A percentile compares a stretch with the other conserved stretches of the same genome.
Conservation (phyloP, 768 basidiomycete species). For the Suillus occidentalis region DNA sequence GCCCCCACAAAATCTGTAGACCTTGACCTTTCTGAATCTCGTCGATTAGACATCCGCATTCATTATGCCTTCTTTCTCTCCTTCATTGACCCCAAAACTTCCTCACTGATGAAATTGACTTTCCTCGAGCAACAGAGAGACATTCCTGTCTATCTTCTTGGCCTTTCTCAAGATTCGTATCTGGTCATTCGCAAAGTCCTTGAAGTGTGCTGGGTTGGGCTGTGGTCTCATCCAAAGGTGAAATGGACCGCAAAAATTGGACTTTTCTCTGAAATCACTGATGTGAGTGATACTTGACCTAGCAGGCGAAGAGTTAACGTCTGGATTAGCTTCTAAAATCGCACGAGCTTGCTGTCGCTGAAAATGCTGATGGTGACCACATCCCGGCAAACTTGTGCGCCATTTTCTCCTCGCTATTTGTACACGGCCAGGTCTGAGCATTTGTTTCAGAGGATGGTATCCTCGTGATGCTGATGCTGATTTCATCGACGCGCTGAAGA, state of each 20-base stretch:
- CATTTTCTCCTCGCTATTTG: slow-evolving; percentile 87
- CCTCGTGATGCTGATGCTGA: slow-evolving; percentile 57
- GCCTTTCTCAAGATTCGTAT: slow-evolving; percentile 66
- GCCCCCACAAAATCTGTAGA: slow-evolving; percentile 10
- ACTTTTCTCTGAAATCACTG: slow-evolving; percentile 65
- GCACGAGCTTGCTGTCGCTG: slow-evolving; percentile 59
- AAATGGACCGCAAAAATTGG: slow-evolving; percentile 70
- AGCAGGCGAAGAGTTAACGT: background rate
- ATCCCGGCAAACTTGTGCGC: slow-evolving; percentile 77
- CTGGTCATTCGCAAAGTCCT: slow-evolving; percentile 60
- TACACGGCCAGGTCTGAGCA: slow-evolving; percentile 75
- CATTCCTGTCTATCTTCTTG: slow-evolving; percentile 70
- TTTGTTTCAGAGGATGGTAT: slow-evolving; percentile 96
- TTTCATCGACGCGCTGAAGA: slow-evolving; percentile 36
- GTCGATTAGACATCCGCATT: slow-evolving; percentile 80
- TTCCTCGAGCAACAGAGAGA: slow-evolving; percentile 76
- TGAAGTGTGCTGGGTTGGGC: slow-evolving; percentile 72
- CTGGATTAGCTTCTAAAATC: slow-evolving; percentile 62
- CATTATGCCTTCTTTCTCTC: slow-evolving; percentile 72
- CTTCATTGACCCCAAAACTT: slow-evolving; percentile 53
- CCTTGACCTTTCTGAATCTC: too few species aligned
- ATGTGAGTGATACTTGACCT: slow-evolving; percentile 43
- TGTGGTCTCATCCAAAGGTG: slow-evolving; percentile 74
- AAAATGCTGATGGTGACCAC: slow-evolving; percentile 49
- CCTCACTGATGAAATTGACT: slow-evolving; percentile 53